phyloP scores from a whole-genome alignment of 2,329 filamentous ascomycete genomes.

The Colletotrichum tamarilloi region DNA sequence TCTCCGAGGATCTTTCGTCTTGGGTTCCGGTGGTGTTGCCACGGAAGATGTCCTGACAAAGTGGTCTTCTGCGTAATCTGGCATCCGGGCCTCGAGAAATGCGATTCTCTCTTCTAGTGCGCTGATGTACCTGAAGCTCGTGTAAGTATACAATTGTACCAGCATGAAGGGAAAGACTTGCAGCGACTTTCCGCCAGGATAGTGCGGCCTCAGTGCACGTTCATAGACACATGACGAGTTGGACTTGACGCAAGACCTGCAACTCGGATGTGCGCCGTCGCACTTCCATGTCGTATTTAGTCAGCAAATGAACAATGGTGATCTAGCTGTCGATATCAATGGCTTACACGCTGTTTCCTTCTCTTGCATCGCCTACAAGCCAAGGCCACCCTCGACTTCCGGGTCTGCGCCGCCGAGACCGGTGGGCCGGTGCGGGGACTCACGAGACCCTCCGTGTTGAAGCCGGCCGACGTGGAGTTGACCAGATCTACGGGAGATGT shows the following conservation, averaged over 20 bases:
- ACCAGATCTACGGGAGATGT: background rate
- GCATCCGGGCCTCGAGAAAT: constrained; percentile 42
- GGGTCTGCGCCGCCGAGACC: constrained; percentile 4
- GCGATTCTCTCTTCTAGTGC: constrained; percentile 44
- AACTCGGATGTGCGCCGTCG: constrained; percentile 41
- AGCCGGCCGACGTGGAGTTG: background rate
- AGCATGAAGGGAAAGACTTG: constrained; percentile 13
- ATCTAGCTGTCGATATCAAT: no score
- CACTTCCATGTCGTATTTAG: constrained; percentile 29
- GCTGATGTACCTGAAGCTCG: constrained; percentile 39
- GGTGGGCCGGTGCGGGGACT: constrained; percentile 23
- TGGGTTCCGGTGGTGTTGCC: background rate
- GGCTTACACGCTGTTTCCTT: constrained; percentile 40
- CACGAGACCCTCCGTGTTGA: constrained; percentile 21
- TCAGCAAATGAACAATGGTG: background rate
- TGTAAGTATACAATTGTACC: background rate
- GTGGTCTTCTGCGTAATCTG: constrained; percentile 42
- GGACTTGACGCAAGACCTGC: constrained; percentile 40
- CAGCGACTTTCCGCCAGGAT: constrained; percentile 42
- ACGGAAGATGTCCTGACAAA: constrained; percentile 13
- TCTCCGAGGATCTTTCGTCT: background rate
- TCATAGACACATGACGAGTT: constrained; percentile 40
- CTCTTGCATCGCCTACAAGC: constrained; percentile 42
- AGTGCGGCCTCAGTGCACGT: constrained; percentile 40
- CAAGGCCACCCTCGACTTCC: constrained; percentile 39